Percentiles rank a stretch among this genome's conserved stretches.
phyloP scores from a whole-genome alignment of 768 basidiomycete genomes.

The Solioccasus polychromus region DNA sequence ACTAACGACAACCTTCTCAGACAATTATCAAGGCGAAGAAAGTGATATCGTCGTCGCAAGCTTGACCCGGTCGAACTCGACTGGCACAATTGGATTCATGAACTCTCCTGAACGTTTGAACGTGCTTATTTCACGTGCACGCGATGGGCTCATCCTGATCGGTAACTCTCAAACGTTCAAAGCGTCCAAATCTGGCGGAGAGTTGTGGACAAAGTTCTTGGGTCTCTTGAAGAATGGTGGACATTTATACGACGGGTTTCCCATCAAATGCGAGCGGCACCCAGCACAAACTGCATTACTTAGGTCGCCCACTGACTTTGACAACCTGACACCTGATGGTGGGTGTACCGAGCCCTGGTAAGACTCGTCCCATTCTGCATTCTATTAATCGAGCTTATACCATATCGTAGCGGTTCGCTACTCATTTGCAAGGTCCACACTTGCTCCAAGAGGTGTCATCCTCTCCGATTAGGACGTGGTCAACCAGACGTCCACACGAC shows the following conservation, averaged over 20 bases:
- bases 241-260: conserved; percentile 59
- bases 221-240: conserved; percentile 36
- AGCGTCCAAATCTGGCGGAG: conserved; percentile 48
- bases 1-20: conserved; percentile 33
- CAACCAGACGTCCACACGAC: conserved; percentile 17
- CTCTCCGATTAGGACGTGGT: conserved; percentile 47
- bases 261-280: conserved; percentile 57
- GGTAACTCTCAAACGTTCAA: conserved; percentile 64
- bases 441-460: conserved; percentile 66
- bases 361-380: conserved; percentile 3
- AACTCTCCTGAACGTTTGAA: conserved; percentile 65
- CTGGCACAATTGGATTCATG: conserved; percentile 69
- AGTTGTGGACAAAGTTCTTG: conserved; percentile 52
- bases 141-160: conserved; percentile 62
- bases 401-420: conserved; percentile 6
- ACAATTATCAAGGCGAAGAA: conserved; percentile 79
- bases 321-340: conserved; percentile 55
- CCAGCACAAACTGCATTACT: conserved; percentile 39
- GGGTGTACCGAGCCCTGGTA: conserved; percentile 64
- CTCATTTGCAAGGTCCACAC: conserved; percentile 34
- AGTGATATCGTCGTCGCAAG: conserved; percentile 64
- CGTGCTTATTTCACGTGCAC: conserved; percentile 67
- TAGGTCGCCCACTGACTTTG: conserved; percentile 45
- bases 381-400: not conserved
- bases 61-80: conserved; percentile 57